phyloP scores from a whole-genome alignment of 371 early-diverging fungal species.

The Mortierella sp. region DNA sequence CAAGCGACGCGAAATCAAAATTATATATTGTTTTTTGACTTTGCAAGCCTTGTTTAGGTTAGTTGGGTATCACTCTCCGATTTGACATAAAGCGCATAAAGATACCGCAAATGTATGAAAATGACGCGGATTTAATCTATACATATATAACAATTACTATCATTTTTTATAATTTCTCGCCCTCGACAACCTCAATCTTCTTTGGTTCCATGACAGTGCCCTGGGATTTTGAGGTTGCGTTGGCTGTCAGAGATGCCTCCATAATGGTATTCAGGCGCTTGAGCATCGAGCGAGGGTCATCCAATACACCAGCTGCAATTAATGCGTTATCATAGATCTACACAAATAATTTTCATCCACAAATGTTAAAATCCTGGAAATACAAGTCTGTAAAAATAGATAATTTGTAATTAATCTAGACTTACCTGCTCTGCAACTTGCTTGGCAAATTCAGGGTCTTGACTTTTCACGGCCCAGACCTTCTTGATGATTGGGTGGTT shows the following conservation, averaged over 20 bases:
- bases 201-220: conserved; percentile 49
- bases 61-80: conserved; percentile 23
- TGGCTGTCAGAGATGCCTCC: conserved; percentile 56
- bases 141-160: not conserved
- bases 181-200: conserved; percentile 51
- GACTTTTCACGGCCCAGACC: conserved; percentile 68
- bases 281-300: conserved; percentile 84
- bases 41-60: no score
- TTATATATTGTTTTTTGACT: no score
- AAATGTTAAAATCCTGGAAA: not conserved
- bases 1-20: no score
- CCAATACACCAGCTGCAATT: conserved; percentile 83
- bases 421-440: conserved; percentile 70
- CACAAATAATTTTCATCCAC: not conserved
- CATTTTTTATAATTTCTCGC: conserved; percentile 48
- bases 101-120: no score
- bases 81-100: no score
- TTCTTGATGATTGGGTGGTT: conserved; percentile 82
- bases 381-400: not conserved
- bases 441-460: conserved; percentile 74
- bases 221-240: conserved; percentile 32
- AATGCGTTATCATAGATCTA: conserved; percentile 84
- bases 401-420: conserved; percentile 1
- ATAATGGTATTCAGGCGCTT: conserved; percentile 79
- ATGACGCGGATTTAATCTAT: not conserved